Evolutionary conservation across 2,329 filamentous ascomycete genomes (phyloP).

Genomic region (Pestalotiopsis sp.): DNA sequence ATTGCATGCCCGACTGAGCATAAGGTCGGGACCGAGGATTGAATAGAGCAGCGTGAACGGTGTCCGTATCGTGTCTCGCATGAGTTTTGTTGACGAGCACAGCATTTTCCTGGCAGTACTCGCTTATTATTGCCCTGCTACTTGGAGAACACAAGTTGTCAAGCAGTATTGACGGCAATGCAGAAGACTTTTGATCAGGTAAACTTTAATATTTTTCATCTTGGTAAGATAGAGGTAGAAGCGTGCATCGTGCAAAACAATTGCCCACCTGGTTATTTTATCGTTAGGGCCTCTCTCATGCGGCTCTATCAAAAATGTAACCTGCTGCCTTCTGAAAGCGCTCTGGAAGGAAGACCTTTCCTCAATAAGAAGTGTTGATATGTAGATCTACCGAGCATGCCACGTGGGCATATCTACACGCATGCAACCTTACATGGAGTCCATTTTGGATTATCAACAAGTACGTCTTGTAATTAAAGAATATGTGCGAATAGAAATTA

Average conservation of each 20-base stretch:
- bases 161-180: not conserved
- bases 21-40: too few species aligned
- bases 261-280: not conserved
- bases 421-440: too few species aligned
- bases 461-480: not conserved
- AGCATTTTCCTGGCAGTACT: not conserved
- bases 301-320: not conserved
- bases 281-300: not conserved
- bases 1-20: too few species aligned
- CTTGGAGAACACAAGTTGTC: not conserved
- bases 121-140: not conserved
- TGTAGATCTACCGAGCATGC: too few species aligned
- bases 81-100: not conserved
- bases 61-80: not conserved
- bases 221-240: not conserved
- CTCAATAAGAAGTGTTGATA: too few species aligned
- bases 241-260: not conserved
- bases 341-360: not conserved
- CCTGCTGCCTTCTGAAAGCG: not conserved
- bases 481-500: not conserved
- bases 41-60: too few species aligned
- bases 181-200: not conserved
- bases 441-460: too few species aligned
- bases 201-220: not conserved
- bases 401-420: too few species aligned